Evolutionary conservation across 768 basidiomycete species (phyloP).

Genomic region (Mycena vulgaris): DNA sequence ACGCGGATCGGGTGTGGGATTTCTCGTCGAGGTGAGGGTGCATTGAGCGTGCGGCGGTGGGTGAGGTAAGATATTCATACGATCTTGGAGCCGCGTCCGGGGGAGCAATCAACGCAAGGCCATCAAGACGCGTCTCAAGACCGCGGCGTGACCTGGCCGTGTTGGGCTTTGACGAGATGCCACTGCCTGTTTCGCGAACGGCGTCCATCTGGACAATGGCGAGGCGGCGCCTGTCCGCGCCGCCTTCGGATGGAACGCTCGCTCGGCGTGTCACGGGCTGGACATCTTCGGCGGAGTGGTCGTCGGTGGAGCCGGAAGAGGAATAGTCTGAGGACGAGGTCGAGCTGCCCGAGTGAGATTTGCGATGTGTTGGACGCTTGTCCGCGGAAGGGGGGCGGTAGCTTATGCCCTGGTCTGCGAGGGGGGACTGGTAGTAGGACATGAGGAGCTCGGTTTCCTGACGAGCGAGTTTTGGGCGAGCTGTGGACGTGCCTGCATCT

Average conservation of each 20-base stretch:
- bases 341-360: constrained; percentile 46
- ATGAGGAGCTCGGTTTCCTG: constrained; percentile 62
- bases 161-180: constrained; percentile 40
- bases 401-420: constrained; percentile 55
- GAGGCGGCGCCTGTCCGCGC: constrained; percentile 75
- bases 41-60: constrained; percentile 58
- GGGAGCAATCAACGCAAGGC: constrained; percentile 80
- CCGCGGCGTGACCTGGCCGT: constrained; percentile 58
- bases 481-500: constrained; percentile 39
- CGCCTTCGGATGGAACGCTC: constrained; percentile 70
- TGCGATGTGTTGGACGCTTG: constrained; percentile 18
- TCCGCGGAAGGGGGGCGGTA: constrained; percentile 33
- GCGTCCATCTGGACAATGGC: constrained; percentile 77
- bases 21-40: constrained; percentile 38
- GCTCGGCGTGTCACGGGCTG: constrained; percentile 57
- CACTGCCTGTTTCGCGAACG: constrained; percentile 43
- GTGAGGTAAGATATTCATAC: constrained; percentile 69
- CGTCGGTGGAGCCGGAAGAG: constrained; percentile 56
- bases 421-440: constrained; percentile 71
- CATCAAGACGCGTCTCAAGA: constrained; percentile 57
- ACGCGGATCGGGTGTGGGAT: constrained; percentile 63
- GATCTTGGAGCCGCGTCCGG: constrained; percentile 73
- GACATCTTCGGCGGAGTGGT: constrained; percentile 38
- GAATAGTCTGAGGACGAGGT: constrained; percentile 68
- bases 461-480: constrained; percentile 41